These are phyloP conservation scores for Oryza punctata DNA, from an alignment of 176 grass and related monocot species.

Conservation along the genomic window DNA sequence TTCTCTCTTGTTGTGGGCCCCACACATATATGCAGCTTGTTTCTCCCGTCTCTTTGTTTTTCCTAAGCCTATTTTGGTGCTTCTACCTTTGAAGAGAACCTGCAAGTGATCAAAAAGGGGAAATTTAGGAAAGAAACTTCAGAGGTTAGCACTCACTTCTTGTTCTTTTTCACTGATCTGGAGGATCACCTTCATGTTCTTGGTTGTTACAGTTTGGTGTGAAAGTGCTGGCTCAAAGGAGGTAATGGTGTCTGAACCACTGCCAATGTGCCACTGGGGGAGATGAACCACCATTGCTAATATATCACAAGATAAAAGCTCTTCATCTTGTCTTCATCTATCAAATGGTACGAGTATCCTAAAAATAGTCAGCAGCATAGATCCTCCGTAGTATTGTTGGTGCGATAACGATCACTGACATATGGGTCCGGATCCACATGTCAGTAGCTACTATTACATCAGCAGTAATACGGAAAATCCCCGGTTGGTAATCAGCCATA, in stretches of 20 bases:
- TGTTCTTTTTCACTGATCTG: conserved; percentile 5
- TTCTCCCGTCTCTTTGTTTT: not conserved
- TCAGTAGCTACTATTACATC: no score
- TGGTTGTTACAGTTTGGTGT: conserved; percentile 38
- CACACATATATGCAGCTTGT: not conserved
- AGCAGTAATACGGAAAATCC: no score
- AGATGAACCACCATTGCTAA: conserved; percentile 52
- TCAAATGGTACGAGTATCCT: not conserved
- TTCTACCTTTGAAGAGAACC: not conserved
- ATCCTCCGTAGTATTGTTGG: no score
- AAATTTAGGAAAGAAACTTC: conserved; percentile 26
- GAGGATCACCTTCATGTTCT: not conserved
- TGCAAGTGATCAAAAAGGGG: conserved; percentile 26
- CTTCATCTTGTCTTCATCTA: conserved; percentile 4
- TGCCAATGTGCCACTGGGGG: not conserved
- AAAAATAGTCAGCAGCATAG: no score
- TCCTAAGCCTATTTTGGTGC: not conserved
- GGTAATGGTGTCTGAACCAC: conserved; percentile 9
- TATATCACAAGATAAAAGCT: conserved; percentile 2
- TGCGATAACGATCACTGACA: no score
- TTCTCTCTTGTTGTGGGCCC: conserved; percentile 10
- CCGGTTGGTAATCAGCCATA: not conserved
- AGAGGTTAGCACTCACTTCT: not conserved
- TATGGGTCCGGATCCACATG: no score
- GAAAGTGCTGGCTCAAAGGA: conserved; percentile 24